Evolutionary conservation across 345 rosid genomes (phyloP).

Genomic region (Lumnitzera littorea): DNA sequence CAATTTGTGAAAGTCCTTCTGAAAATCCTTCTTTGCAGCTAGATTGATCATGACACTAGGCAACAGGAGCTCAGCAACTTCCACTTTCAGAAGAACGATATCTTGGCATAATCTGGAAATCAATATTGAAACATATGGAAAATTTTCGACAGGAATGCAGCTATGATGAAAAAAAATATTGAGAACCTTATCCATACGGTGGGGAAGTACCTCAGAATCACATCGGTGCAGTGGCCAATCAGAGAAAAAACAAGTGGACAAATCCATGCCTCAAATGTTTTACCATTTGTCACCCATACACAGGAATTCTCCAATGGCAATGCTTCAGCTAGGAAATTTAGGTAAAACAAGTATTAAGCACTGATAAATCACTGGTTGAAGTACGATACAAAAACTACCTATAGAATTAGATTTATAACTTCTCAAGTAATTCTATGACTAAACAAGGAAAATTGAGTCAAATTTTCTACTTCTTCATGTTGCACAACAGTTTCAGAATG

Average conservation of each 20-base stretch:
- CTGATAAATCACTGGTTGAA: too few species aligned
- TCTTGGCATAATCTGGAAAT: slow-evolving; percentile 78
- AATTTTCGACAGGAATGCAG: neutral
- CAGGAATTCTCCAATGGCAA: slow-evolving; percentile 50
- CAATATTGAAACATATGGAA: slow-evolving; percentile 12
- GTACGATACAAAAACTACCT: neutral
- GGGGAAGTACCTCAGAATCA: slow-evolving; percentile 54
- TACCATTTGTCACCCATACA: slow-evolving; percentile 68
- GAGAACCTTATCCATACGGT: slow-evolving; percentile 7
- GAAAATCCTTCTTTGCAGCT: slow-evolving; percentile 47
- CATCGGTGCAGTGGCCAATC: slow-evolving; percentile 64
- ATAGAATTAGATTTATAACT: too few species aligned
- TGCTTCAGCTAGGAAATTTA: slow-evolving; percentile 41
- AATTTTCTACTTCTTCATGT: too few species aligned
- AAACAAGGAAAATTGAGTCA: too few species aligned
- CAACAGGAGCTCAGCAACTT: slow-evolving; percentile 83
- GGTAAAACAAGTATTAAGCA: neutral
- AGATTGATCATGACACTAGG: slow-evolving; percentile 70
- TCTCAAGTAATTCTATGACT: too few species aligned
- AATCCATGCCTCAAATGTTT: slow-evolving; percentile 79
- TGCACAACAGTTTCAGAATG: too few species aligned
- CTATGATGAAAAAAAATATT: slow-evolving; percentile 1
- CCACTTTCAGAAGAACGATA: slow-evolving; percentile 69
- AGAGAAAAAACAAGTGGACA: slow-evolving; percentile 79
- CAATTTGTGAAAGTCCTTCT: slow-evolving; percentile 41